phyloP scores from a whole-genome alignment of 257 asterid species.

The Solanum sejunctum region DNA sequence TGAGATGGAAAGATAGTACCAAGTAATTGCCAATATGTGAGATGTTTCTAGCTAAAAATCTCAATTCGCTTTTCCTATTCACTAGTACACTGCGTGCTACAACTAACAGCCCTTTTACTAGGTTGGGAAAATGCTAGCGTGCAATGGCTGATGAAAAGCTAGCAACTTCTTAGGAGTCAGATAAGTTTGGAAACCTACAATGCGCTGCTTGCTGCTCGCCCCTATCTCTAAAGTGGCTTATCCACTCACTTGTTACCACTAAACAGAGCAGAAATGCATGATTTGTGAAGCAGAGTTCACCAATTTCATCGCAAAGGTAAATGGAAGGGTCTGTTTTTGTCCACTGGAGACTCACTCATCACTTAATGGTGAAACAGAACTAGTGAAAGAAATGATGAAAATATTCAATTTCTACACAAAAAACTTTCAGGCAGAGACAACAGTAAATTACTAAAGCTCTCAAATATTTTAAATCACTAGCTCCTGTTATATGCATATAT shows the following conservation, averaged over 20 bases:
- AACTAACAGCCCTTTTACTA: too few relatives aligned
- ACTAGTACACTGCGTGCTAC: too few relatives aligned
- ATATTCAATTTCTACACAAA: background rate
- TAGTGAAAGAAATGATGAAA: background rate
- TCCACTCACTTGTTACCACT: too few relatives aligned
- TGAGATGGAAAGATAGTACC: too few relatives aligned
- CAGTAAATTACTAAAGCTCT: background rate
- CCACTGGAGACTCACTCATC: background rate
- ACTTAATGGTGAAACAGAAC: background rate
- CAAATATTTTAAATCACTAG: background rate
- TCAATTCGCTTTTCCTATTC: too few relatives aligned
- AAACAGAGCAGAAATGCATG: background rate
- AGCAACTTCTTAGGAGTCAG: too few relatives aligned
- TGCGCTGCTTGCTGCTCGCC: too few relatives aligned
- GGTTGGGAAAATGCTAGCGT: too few relatives aligned
- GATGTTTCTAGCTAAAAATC: background rate
- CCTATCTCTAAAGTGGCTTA: too few relatives aligned
- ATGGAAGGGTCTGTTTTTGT: background rate
- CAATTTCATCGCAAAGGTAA: background rate
- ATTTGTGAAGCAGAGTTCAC: background rate
- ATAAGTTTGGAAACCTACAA: too few relatives aligned
- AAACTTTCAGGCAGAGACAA: background rate
- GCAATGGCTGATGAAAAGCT: too few relatives aligned
- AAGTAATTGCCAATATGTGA: background rate
- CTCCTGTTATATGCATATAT: background rate